These are phyloP conservation scores for Pseudogymnoascus sp. DNA, from an alignment of 2,329 filamentous ascomycete genomes.

Conservation along the genomic window DNA sequence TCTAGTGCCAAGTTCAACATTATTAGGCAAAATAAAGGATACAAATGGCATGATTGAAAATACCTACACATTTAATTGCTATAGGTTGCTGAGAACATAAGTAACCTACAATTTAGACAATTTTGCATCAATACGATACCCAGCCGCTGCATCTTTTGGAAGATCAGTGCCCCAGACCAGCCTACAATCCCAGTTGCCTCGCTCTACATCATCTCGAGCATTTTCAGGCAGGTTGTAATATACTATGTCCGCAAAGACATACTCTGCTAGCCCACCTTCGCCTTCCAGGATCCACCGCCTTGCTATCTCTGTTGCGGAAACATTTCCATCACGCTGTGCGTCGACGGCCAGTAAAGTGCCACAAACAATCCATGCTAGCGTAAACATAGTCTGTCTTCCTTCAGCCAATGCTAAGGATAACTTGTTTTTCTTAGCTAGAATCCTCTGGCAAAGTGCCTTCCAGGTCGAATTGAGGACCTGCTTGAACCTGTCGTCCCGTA, in stretches of 20 bases:
- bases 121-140: slow-evolving; percentile 14
- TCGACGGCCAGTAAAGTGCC: slow-evolving; percentile 32
- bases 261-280: slow-evolving; percentile 27
- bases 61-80: background rate
- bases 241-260: slow-evolving; percentile 22
- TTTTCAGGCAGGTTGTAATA: slow-evolving; percentile 9
- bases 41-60: background rate
- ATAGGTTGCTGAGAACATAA: background rate
- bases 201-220: slow-evolving; percentile 11
- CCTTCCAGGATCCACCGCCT: slow-evolving; percentile 29
- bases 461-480: slow-evolving; percentile 3
- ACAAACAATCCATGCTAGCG: slow-evolving; percentile 30
- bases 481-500: slow-evolving; percentile 14
- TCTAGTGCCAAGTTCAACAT: background rate
- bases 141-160: slow-evolving; percentile 14
- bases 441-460: background rate
- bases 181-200: slow-evolving; percentile 25
- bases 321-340: slow-evolving; percentile 28
- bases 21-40: background rate
- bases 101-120: slow-evolving; percentile 5
- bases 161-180: slow-evolving; percentile 27
- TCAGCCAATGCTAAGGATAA: slow-evolving; percentile 20
- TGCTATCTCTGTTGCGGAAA: slow-evolving; percentile 28
- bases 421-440: slow-evolving; percentile 10
- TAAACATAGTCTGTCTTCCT: slow-evolving; percentile 28